Evolutionary conservation across 345 rosid species (phyloP), one percentile per base, ranked within the genome.

Genomic region (Microthlaspi erraticum): DNA sequence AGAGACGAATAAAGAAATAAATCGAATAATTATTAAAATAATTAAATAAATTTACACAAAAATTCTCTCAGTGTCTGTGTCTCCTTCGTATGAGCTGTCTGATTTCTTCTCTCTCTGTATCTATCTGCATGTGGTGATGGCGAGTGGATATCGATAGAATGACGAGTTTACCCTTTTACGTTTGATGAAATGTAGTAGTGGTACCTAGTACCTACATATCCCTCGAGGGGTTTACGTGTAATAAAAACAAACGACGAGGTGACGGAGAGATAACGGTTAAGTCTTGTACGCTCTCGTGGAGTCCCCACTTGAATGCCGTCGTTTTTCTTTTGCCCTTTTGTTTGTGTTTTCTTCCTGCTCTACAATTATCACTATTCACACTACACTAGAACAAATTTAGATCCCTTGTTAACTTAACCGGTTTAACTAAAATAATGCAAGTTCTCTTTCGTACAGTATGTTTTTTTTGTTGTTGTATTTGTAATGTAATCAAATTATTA

Each of bases 1-100:
- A 58, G 37, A 57, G 60, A 31, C 53, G 33, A 73, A 54, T 60
- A 45, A 62, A 70, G 48, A 57, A 59, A 70, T 56, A 29, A 36
- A 65, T 46, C 58, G 60, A 44, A 49, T 26, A 34, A 70, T 37
- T 60, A 50, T 26, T 23, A 59, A 41, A 17, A 33, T 7, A 37
- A 10, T 1, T 1, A 31, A 1, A 26, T 7, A 1, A 46, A 10
- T 53, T 5, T 39, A 20, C 14, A 17, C 3, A 17, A 4, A 38
- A 29, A 33, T 63, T 39, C 33, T 48, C 49, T 43, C 53, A 11
- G 64, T 19, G 6, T 59, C 23, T n/a, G n/a, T n/a, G n/a, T n/a
- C n/a, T n/a, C n/a, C n/a, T n/a, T n/a, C n/a, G n/a, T n/a, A n/a
- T n/a, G 79, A 75, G 74, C 79, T 75, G 79, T 69, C 75, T 68